Percentiles rank a stretch among this genome's conserved stretches.
phyloP scores from a whole-genome alignment of 2,329 filamentous ascomycete genomes.

The Claviceps arundinis region DNA sequence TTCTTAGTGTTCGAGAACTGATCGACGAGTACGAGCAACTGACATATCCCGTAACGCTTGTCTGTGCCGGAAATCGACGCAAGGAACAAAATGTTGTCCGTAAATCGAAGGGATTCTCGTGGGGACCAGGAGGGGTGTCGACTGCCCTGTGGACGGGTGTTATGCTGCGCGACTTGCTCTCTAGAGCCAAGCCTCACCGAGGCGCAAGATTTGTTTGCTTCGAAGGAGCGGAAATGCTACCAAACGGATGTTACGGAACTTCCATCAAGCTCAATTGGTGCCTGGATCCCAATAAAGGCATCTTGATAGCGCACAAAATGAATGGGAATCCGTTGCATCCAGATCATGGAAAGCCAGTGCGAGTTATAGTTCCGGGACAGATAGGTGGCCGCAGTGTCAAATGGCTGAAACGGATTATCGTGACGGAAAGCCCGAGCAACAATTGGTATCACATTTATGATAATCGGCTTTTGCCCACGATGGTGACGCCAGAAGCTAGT shows the following conservation, averaged over 20 bases:
- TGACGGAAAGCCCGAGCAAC: constrained; percentile 68
- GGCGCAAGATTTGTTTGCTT: constrained; percentile 77
- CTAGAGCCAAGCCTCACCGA: constrained; percentile 51
- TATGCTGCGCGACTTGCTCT: constrained; percentile 57
- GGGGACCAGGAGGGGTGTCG: constrained; percentile 77
- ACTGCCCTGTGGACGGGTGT: constrained; percentile 83
- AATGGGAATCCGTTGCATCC: constrained; percentile 70
- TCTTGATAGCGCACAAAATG: constrained; percentile 84
- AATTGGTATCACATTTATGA: constrained; percentile 97
- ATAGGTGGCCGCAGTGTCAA: constrained; percentile 90
- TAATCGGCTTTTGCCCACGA: constrained; percentile 79
- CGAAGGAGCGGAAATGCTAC: constrained; percentile 77
- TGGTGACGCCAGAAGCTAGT: constrained; percentile 69
- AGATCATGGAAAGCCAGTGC: constrained; percentile 75
- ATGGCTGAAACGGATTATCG: constrained; percentile 71
- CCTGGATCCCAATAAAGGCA: constrained; percentile 67
- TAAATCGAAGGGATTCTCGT: constrained; percentile 89
- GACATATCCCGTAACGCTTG: constrained; percentile 76
- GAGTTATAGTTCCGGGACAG: constrained; percentile 76
- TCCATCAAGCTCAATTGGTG: constrained; percentile 82
- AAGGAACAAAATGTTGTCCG: constrained; percentile 88
- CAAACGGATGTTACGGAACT: constrained; percentile 82
- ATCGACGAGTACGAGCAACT: constrained; percentile 64
- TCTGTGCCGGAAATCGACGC: constrained; percentile 81
- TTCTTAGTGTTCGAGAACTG: constrained; percentile 57